Evolutionary conservation across 148 eudicot genomes (phyloP), one percentile per base, ranked within the genome.

Genomic region (Nepenthes gracilis): DNA sequence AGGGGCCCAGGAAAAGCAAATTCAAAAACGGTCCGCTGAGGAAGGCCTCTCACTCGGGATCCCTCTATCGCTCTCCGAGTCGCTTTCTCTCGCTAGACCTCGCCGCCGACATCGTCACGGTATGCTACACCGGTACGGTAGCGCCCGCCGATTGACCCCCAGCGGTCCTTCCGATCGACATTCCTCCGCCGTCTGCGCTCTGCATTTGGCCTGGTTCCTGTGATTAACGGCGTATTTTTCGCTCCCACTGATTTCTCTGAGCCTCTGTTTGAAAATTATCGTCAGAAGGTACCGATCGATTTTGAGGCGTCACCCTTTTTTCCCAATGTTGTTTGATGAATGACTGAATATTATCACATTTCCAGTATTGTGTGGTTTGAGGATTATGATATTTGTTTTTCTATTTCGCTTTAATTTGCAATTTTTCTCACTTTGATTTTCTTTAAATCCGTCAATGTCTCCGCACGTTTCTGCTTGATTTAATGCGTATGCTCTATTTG

Each of bases 91-190:
- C 12, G 33, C 23, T 53, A 47, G 12, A 38, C 65, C 51, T 45
- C 73, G 61, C 77, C 74, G 78, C 84, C 80, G 87, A 59, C 74
- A 50, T 65, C 67, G 35, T 75, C 78, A 77, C 88, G 79, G 82
- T 77, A 63, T 71, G 70, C 84, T 82, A 77, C 58, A 74, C 65
- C 55, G 6, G 12, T 7, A 11, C 78, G 78, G 72, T 76, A 83
- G 73, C 66, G 75, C 38, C 45, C 57, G 38, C 47, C 59, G 57
- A 36, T 48, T 5, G 1, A 40, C 61, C 67, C 40, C 35, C 34
- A 48, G 4, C 65, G 66, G 57, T 34, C 38, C 64, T 49, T 6
- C 36, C 37, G 38, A 48, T 58, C 13, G 54, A 50, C 57, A 45
- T 47, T 23, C 40, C 57, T 45, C 35, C 3, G 15, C 52, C 64